Base-by-base conservation (phyloP, 2,329 filamentous ascomycete species). In the Aspergillus pseudoglaucus region DNA sequence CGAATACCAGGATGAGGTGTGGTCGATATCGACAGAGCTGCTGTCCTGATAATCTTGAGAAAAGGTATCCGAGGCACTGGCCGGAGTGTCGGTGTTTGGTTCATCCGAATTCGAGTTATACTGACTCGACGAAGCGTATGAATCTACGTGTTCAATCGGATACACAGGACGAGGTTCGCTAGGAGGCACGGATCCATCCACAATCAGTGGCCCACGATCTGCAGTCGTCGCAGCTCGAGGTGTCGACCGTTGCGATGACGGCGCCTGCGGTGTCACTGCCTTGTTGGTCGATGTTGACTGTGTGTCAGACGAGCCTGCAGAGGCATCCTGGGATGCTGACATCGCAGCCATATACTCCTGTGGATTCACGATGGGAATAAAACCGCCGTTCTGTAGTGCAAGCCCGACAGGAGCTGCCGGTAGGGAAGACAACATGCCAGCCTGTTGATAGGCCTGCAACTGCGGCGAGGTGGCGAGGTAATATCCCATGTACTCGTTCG, bases 401-500 rank as follows among this genome's bases (percentile, higher is more conserved):
- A 72, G 54, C 8, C 70, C 70, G 43, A 66, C 63, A n/a, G 63
- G 62, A 6, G 65, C 54, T 10, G 69, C 60, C 8, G 71, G 50
- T 14, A 69, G 66, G 17, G 70, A 66, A 15, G 69, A 50, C 50
- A 70, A 63, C 4, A 63, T 56, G 27, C 62, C 67, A 20, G 22
- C 22, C 22, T 71, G 67, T 46, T 70, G 66, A 52, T 69, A 70
- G 12, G 65, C 54, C 46, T 70, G 67, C 40, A 71, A 51, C 43
- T 72, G 72, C 20, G 70, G 68, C 10, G 71, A 69, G 41, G 67
- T 70, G 41, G 67, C 65, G 35, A 75, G 55, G 53, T 74, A 75
- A 54, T 75, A 75, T 18, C 71, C 66, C 51, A 72, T 58, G 53
- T 72, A 72, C 43, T 75, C 73, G n/a, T 68, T 60, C 8, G 65